Base-by-base conservation (phyloP, 2,329 filamentous ascomycete species). In the Apiospora arundinis region DNA sequence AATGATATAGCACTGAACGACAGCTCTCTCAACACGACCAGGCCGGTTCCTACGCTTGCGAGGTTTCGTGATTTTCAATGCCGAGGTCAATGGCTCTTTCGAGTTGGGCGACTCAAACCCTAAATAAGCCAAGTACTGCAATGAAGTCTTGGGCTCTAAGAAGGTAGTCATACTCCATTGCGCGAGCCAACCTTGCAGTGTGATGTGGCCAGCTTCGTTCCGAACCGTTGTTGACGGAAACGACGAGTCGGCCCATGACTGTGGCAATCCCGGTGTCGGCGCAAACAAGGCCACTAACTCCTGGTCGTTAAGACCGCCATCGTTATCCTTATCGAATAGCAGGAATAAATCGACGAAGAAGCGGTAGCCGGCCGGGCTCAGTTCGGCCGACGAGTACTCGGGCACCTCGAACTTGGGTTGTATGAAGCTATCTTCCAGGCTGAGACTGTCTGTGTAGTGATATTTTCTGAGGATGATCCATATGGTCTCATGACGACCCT, bases 81-180 rank as follows among this genome's bases (percentile, higher is more conserved):
- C 96, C 0, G 92, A 90, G 0, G 94, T 94, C 1, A 93, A 94
- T 0, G 92, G 91, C 49, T 92, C 92, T 71, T 92, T 92, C n/a
- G 89, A 85, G 76, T 92, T 93, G 1, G 90, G 85, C 2, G 93
- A 92, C 79, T 98, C 96, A 78, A 98, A 99, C 0, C 96, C 96
- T 2, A 99, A 91, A 79, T 98, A 98, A 3, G 96, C 96, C 2
- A 99, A 90, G 80, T 99, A 99, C 76, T 97, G 95, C 4, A 99
- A 87, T 0, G 96, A 98, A 0, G 94, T 98, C 80, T 96, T 97
- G 16, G 96, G 95, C 71, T 97, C 95, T 72, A 97, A 91, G 77
- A 98, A 99, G 0, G 96, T 99, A 0, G 96, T 99, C 96, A 99
- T 99, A 80, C 95, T 98, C 96, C 96, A 99, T 78, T 99, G 96